Conservation (phyloP, 306 rosid genomes). For the Dryas octopetala region DNA sequence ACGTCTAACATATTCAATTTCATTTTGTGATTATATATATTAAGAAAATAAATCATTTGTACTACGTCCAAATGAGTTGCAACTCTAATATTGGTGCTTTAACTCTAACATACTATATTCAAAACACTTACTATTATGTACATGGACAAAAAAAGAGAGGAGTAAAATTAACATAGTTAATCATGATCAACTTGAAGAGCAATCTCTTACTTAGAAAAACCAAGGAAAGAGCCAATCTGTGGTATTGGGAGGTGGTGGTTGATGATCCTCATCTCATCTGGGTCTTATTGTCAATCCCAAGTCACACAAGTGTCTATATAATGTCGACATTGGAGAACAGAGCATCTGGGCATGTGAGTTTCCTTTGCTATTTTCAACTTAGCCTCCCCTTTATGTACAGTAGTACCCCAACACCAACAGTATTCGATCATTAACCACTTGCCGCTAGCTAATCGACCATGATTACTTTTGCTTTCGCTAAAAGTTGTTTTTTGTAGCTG, state of each 20-base stretch:
- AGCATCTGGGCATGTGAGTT: conserved; percentile 20
- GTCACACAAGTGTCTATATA: no score
- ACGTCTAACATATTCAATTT: no score
- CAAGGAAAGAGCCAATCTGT: not conserved
- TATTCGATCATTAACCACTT: not conserved
- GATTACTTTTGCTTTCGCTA: not conserved
- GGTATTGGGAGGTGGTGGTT: not conserved
- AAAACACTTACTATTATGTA: no score
- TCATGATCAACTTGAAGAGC: not conserved
- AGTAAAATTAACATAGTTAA: not conserved
- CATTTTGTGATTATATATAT: no score
- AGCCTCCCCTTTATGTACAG: no score
- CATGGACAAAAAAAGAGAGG: not conserved
- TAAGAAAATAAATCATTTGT: no score
- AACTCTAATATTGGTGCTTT: no score
- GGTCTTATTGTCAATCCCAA: no score
- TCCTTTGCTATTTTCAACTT: no score
- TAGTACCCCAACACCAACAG: not conserved
- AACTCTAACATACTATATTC: no score
- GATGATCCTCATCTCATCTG: not conserved
- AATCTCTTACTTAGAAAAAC: not conserved
- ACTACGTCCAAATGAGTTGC: no score
- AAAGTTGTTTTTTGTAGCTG: not conserved
- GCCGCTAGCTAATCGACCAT: not conserved
- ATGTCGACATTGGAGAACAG: conserved; percentile 7